Conservation (phyloP, 495 filamentous ascomycete species). For the Podospora pseudocomata region DNA sequence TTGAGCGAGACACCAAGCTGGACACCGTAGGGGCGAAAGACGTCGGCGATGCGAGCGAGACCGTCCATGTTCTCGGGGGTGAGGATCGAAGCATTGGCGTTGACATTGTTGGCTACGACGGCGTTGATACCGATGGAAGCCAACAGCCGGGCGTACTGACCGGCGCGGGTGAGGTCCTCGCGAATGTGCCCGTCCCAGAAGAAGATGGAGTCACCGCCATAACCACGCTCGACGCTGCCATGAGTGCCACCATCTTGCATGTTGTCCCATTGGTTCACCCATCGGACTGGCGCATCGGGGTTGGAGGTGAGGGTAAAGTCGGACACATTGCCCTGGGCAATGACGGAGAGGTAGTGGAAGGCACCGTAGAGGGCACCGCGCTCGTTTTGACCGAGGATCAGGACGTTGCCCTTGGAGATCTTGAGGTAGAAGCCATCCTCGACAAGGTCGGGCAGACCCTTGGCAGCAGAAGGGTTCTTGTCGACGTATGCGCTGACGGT, state of each 20-base stretch:
- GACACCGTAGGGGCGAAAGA: slow-evolving; percentile 63
- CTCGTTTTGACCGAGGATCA: slow-evolving; percentile 64
- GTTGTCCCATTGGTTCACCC: slow-evolving; percentile 75
- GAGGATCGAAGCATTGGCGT: slow-evolving; percentile 59
- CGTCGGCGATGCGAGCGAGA: slow-evolving; percentile 59
- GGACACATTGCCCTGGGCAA: slow-evolving; percentile 60
- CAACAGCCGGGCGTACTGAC: slow-evolving; percentile 63
- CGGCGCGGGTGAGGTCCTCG: slow-evolving; percentile 54
- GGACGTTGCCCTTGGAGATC: slow-evolving; percentile 41
- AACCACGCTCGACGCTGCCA: slow-evolving; percentile 66
- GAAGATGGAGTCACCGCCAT: slow-evolving; percentile 67
- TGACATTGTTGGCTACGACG: slow-evolving; percentile 69
- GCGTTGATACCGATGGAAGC: slow-evolving; percentile 66
- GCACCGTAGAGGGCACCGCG: slow-evolving; percentile 66
- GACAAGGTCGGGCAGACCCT: slow-evolving; percentile 43
- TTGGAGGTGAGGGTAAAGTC: slow-evolving; percentile 51
- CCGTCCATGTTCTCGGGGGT: slow-evolving; percentile 56
- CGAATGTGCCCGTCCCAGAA: slow-evolving; percentile 54
- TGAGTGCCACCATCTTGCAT: slow-evolving; percentile 43
- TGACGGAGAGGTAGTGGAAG: slow-evolving; percentile 62
- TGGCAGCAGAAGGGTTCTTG: slow-evolving; percentile 13
- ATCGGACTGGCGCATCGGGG: slow-evolving; percentile 60
- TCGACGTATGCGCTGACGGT: slow-evolving; percentile 52
- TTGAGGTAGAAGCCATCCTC: slow-evolving; percentile 64
- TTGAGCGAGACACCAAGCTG: slow-evolving; percentile 63